phyloP scores from a whole-genome alignment of 306 rosid species.

The Hippophae rhamnoides region DNA sequence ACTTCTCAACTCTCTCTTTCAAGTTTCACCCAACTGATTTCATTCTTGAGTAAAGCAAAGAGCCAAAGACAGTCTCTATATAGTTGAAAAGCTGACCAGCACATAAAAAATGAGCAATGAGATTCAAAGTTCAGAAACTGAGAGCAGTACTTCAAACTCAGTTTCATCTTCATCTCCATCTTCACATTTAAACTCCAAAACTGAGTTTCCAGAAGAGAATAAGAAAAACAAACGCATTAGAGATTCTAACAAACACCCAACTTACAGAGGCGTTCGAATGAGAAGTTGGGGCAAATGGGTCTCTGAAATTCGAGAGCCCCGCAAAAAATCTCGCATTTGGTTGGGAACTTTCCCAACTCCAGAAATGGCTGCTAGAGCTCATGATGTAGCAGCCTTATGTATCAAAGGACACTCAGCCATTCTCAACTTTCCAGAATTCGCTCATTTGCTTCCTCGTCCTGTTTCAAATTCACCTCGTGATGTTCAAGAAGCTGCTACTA shows the following conservation, averaged over 20 bases:
- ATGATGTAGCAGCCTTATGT: constrained; percentile 88
- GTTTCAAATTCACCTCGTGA: constrained; percentile 65
- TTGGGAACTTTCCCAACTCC: constrained; percentile 80
- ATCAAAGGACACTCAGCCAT: constrained; percentile 77
- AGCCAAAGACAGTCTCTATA: not conserved
- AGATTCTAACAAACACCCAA: constrained; percentile 48
- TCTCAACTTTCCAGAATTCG: constrained; percentile 80
- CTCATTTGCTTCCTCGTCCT: constrained; percentile 65
- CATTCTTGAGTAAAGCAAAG: not conserved
- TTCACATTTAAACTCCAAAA: constrained; percentile 4
- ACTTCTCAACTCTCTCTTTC: not conserved
- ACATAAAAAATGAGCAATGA: constrained; percentile 22
- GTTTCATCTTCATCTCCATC: constrained; percentile 20
- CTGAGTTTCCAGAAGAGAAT: not conserved
- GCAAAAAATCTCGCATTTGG: constrained; percentile 97
- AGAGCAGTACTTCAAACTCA: constrained; percentile 30
- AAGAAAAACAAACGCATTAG: constrained; percentile 37
- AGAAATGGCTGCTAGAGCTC: constrained; percentile 96
- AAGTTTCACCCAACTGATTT: too few species aligned
- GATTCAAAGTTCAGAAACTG: constrained; percentile 25
- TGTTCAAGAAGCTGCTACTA: constrained; percentile 75
- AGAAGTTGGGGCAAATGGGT: constrained; percentile 98
- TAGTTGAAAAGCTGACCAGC: not conserved
- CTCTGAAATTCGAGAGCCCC: constrained; percentile 90
- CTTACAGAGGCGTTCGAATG: constrained; percentile 85